phyloP scores from a whole-genome alignment of 257 asterid species.

The Nicotiana paniculata region DNA sequence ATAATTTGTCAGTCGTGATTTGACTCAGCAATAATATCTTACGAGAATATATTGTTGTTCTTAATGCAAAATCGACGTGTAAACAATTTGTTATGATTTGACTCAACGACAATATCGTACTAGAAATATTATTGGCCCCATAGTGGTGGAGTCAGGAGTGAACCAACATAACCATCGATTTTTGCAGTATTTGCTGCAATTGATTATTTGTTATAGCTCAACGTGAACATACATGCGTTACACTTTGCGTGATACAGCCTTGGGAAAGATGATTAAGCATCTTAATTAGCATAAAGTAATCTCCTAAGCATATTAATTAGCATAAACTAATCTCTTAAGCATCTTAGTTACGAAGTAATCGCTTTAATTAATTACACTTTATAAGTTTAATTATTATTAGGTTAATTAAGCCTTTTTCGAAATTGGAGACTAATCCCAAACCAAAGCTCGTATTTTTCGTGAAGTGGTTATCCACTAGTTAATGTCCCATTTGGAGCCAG shows the following conservation, averaged over 20 bases:
- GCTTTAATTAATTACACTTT: neutral
- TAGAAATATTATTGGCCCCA: neutral
- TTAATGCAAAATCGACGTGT: neutral
- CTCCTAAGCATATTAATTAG: neutral
- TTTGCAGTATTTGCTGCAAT: neutral
- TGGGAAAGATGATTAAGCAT: conserved; percentile 6
- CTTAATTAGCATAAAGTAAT: conserved; percentile 4
- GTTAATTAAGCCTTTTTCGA: neutral
- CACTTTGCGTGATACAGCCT: neutral
- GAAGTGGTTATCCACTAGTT: conserved; percentile 16
- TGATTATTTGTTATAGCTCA: neutral
- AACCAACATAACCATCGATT: neutral
- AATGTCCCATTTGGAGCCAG: neutral
- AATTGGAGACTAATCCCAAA: neutral
- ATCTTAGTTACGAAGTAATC: neutral
- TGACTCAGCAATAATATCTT: neutral
- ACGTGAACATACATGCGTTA: neutral
- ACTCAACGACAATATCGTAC: neutral
- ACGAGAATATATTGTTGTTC: neutral
- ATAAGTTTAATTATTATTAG: neutral
- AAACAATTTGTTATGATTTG: neutral
- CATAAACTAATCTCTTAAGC: neutral
- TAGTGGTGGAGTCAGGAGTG: neutral
- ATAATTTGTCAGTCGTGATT: neutral
- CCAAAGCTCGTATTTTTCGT: neutral